Conservation (phyloP, 345 rosid species). For the Salix exigua region DNA sequence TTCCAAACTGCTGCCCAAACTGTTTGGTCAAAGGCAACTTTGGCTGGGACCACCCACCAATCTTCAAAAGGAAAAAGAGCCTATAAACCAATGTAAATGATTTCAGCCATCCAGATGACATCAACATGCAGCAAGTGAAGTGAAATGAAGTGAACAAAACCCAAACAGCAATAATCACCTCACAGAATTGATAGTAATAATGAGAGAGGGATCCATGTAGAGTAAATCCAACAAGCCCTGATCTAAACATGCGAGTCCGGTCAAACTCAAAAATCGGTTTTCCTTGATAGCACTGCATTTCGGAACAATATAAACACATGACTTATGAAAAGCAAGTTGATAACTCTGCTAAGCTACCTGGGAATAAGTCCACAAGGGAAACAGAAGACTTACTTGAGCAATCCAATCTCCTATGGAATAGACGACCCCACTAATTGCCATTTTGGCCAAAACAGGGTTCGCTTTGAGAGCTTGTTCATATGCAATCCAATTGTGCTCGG, state of each 20-base stretch:
- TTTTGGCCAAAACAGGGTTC: conserved; percentile 88
- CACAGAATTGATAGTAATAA: conserved; percentile 83
- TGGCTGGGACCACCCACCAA: conserved; percentile 96
- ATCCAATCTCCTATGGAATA: conserved; percentile 92
- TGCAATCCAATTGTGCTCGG: conserved; percentile 90
- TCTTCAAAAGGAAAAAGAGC: conserved; percentile 74
- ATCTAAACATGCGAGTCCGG: conserved; percentile 59
- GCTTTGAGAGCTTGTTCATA: conserved; percentile 81
- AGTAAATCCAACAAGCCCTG: conserved; percentile 88
- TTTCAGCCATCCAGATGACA: conserved; percentile 15
- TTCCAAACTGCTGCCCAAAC: conserved; percentile 89
- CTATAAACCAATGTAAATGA: conserved; percentile 31
- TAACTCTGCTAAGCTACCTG: not conserved
- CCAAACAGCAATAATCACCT: conserved; percentile 42
- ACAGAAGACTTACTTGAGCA: conserved; percentile 60
- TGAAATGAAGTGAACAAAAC: not conserved
- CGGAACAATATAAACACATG: not conserved
- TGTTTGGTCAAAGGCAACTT: conserved; percentile 84
- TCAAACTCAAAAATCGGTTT: conserved; percentile 77
- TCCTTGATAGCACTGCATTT: conserved; percentile 79
- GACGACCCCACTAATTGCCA: conserved; percentile 90
- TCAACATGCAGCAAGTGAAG: not conserved
- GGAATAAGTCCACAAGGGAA: not conserved
- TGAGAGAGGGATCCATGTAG: conserved; percentile 96
- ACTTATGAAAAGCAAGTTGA: not conserved